Base-by-base conservation (phyloP, 1,284 basidiomycete species). In the Puccinia hordei region DNA sequence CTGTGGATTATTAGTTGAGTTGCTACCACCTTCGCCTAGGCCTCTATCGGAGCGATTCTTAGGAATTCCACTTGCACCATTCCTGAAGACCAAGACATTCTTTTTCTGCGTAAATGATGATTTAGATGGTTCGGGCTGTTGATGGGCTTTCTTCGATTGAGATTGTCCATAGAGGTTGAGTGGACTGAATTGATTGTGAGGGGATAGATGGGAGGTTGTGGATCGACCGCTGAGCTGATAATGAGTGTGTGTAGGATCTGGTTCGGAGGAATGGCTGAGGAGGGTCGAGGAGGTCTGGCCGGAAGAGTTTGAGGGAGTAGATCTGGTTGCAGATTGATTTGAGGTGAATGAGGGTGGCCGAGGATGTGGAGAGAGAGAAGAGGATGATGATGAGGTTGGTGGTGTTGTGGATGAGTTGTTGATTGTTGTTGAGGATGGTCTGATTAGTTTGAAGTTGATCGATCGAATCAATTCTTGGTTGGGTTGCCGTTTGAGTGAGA, bases 11-110 rank as follows among this genome's bases (percentile, higher is more conserved):
- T 46, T 46, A 82, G 46, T 81, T 73, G 78, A 8, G 51, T 55
- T 53, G 41, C 63, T 82, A 82, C 78, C 79, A 82, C 81, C 82
- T 85, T 83, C 73, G 84, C 81, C 83, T 85, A n/a, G 9, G 35
- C 38, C 63, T 6, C 38, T 59, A 41, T 73, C 30, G 75, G 73
- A 68, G 63, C 84, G 83, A 75, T 84, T 83, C 74, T 87, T 87
- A 0, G 87, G 87, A 24, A 87, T 87, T 9, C 87, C 87, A 75
- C 85, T 87, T 8, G 87, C 87, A n/a, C 86, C 87, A 69, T 85
- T 84, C 13, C 82, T 73, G 73, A 84, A 83, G 24, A 83, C 82
- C 51, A 83, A 82, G 68, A 82, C 49, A 49, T 74, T 33, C 83
- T 82, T 72, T 81, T 80, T 59, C 77, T 81, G 51, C 77, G 81